Conservation (phyloP, 306 rosid species). For the Trichosanthes truncata region DNA sequence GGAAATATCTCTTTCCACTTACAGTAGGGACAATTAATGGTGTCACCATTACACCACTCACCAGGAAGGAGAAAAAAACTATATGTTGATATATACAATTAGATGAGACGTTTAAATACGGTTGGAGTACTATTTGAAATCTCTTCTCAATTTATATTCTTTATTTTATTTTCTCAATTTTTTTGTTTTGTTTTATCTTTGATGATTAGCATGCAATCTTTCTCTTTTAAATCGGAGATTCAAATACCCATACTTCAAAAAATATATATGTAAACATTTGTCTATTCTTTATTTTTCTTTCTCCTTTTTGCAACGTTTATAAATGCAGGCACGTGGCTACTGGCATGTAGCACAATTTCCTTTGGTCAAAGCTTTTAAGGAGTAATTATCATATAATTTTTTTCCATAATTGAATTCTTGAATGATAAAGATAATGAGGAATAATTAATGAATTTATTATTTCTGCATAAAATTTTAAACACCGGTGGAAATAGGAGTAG, state of each 20-base stretch:
- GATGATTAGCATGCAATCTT: background rate
- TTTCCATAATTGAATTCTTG: background rate
- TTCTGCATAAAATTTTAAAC: background rate
- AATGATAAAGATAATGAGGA: background rate
- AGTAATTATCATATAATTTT: background rate
- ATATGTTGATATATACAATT: background rate
- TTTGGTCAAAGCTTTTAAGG: background rate
- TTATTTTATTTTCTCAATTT: no score
- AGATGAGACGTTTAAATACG: background rate
- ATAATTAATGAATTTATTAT: background rate
- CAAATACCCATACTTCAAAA: no score
- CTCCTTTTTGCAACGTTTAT: background rate
- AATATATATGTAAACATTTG: no score
- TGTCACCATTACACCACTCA: conserved; percentile 1
- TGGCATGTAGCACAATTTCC: background rate
- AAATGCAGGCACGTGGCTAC: background rate
- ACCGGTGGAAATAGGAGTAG: background rate
- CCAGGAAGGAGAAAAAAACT: background rate
- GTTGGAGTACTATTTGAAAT: background rate
- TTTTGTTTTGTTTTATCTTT: background rate
- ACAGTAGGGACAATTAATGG: background rate
- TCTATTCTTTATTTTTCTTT: background rate
- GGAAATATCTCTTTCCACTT: background rate
- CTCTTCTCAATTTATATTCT: background rate
- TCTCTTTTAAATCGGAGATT: no score